Percentiles rank a stretch among this genome's conserved stretches.
phyloP scores from a whole-genome alignment of 2,329 filamentous ascomycete species.

The Pyricularia pennisetigena region DNA sequence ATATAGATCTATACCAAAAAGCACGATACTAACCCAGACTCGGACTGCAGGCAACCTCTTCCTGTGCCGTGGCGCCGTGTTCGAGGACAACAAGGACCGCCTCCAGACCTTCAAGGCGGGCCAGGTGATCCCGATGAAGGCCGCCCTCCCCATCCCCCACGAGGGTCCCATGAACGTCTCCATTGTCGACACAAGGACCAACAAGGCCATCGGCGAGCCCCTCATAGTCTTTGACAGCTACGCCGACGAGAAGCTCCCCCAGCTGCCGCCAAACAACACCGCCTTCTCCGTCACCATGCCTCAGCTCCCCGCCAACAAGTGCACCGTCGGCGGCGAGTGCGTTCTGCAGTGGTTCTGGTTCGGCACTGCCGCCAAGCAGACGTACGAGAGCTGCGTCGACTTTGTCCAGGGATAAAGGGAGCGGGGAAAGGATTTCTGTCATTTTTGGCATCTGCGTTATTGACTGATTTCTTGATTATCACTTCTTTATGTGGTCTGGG shows the following conservation, averaged over 20 bases:
- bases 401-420: constrained; percentile 14
- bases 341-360: constrained; percentile 37
- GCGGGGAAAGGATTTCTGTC: not conserved
- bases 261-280: constrained; percentile 30
- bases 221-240: constrained; percentile 47
- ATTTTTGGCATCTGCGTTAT: not conserved
- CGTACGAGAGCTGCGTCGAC: constrained; percentile 28
- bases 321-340: constrained; percentile 20
- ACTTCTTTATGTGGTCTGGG: not conserved
- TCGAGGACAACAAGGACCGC: constrained; percentile 31
- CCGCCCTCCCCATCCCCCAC: constrained; percentile 32
- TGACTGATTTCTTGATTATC: not conserved
- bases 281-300: constrained; percentile 31
- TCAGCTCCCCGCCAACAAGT: constrained; percentile 16
- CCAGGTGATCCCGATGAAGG: constrained; percentile 30
- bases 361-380: constrained; percentile 24
- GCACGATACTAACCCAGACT: not conserved
- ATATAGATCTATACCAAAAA: not conserved
- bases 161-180: constrained; percentile 43
- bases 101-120: constrained; percentile 32
- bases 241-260: constrained; percentile 30
- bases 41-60: constrained; percentile 25
- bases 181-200: constrained; percentile 41
- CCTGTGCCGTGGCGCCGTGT: constrained; percentile 36
- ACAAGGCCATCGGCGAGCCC: constrained; percentile 39